phyloP scores from a whole-genome alignment of 441 rosid genomes.

The Eruca vesicaria region DNA sequence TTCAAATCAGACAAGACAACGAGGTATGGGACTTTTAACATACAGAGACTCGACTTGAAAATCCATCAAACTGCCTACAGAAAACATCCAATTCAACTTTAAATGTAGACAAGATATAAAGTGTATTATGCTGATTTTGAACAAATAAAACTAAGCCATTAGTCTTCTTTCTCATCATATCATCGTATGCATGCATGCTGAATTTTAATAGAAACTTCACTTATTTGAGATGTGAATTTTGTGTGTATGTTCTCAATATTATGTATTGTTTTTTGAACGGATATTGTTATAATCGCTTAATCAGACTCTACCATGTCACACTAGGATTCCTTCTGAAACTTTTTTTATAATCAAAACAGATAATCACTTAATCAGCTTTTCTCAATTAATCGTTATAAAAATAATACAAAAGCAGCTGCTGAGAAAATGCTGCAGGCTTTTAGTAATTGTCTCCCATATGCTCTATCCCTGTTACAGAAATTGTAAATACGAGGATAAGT shows the following conservation, averaged over 20 bases:
- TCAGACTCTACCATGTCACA: neutral
- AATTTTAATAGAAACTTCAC: neutral
- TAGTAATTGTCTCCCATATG: constrained; percentile 22
- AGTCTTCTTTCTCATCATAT: neutral
- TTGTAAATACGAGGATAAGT: constrained; percentile 23
- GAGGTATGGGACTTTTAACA: constrained; percentile 34
- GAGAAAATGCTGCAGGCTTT: constrained; percentile 32
- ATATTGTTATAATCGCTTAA: neutral
- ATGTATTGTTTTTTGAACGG: neutral
- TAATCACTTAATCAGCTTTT: neutral
- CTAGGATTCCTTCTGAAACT: neutral
- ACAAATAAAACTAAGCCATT: neutral
- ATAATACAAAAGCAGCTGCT: neutral
- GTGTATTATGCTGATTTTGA: constrained; percentile 16
- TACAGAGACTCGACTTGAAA: constrained; percentile 32
- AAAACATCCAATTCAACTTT: constrained; percentile 18
- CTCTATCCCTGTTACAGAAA: constrained; percentile 12
- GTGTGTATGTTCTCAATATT: neutral
- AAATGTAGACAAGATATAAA: constrained; percentile 16
- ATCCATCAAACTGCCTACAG: constrained; percentile 22
- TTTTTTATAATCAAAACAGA: neutral
- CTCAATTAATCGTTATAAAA: neutral
- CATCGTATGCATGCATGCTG: neutral
- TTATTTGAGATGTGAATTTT: neutral
- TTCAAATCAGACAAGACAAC: constrained; percentile 38